Evolutionary conservation across 192 early-diverging fungal genomes (phyloP), one percentile per base, ranked within the genome.

Genomic region (Rhizoclosmatium globosum): DNA sequence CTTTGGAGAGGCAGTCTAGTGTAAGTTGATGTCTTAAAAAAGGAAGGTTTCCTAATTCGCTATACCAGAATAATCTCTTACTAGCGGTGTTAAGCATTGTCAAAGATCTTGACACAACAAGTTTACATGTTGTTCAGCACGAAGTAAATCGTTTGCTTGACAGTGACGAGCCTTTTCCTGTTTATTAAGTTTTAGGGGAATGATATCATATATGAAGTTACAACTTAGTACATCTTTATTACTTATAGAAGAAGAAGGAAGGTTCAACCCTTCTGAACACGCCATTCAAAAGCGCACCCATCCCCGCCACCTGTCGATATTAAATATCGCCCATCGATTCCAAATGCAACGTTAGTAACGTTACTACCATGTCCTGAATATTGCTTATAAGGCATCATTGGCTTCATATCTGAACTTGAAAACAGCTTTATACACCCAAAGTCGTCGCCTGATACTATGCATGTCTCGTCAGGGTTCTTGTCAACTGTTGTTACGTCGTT

Each of bases 271-370:
- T 31, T 31, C 31, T 31, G 31, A 31, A 31, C 31, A 31, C 31
- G 31, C 31, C 31, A 31, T 46, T 76, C 74, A 76, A 80, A 80
- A 15, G 79, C 46, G 47, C 71, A 80, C 31, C 79, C 79, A 39
- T 80, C 79, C 2, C 21, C 3, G 19, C 79, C 67, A 2, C 79
- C 79, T 47, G 71, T 80, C 1, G 79, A 80, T 41, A 80, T 43
- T 15, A 80, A 11, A 66, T 69, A 58, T 3, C n/a, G 15, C 3
- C 79, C 79, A 44, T n/a, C 53, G 4, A 4, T 21, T 13, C 47
- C 68, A 53, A 80, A 80, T 1, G 43, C 46, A 23, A 80, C 71
- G 38, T 69, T 66, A 2, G 79, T 66, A 4, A 80, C 72, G 42
- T 47, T 45, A 9, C 64, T 47, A 13, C 79, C 79, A 59, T 80